Percentiles rank a stretch among this genome's conserved stretches.
Conservation (phyloP, 2,329 filamentous ascomycete species). For the Pseudopithomyces maydicus region DNA sequence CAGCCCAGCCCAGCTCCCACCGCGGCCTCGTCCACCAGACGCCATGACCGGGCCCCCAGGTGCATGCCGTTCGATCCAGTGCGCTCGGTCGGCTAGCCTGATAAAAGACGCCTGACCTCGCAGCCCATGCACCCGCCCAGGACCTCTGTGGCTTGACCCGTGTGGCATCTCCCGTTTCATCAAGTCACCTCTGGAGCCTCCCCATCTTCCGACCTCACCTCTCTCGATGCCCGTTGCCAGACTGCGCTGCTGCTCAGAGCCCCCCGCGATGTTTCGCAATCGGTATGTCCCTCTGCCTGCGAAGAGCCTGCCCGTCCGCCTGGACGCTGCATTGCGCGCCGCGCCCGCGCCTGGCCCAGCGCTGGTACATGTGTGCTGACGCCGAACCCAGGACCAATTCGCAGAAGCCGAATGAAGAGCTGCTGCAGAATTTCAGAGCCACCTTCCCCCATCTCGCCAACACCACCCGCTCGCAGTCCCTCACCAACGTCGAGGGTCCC, state of each 20-base stretch:
- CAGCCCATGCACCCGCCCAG: constrained; percentile 27
- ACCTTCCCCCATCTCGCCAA: constrained; percentile 73
- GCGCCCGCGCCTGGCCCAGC: constrained; percentile 23
- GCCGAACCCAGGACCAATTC: constrained; percentile 66
- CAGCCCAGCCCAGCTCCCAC: constrained; percentile 5
- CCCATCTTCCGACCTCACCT: constrained; percentile 31
- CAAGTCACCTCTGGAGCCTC: constrained; percentile 26
- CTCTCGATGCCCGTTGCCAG: constrained; percentile 38
- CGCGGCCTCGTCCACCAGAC: constrained; percentile 16
- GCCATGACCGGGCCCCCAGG: constrained; percentile 25
- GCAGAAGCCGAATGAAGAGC: constrained; percentile 84
- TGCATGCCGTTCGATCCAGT: constrained; percentile 28
- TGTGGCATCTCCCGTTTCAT: constrained; percentile 44
- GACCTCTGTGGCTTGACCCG: constrained; percentile 42
- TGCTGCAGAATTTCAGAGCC: constrained; percentile 82
- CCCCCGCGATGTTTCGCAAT: constrained; percentile 53
- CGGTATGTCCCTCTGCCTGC: constrained; percentile 40
- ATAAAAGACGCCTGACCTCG: constrained; percentile 44
- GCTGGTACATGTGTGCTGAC: constrained; percentile 27
- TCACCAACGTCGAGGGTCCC: constrained; percentile 47
- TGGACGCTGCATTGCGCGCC: constrained; percentile 33
- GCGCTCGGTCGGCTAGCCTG: constrained; percentile 33
- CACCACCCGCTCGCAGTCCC: constrained; percentile 49
- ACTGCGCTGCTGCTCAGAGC: constrained; percentile 33
- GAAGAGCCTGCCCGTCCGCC: constrained; percentile 4